Base-by-base conservation (phyloP, 2,329 filamentous ascomycete species). In the Rhynchosporium agropyri region DNA sequence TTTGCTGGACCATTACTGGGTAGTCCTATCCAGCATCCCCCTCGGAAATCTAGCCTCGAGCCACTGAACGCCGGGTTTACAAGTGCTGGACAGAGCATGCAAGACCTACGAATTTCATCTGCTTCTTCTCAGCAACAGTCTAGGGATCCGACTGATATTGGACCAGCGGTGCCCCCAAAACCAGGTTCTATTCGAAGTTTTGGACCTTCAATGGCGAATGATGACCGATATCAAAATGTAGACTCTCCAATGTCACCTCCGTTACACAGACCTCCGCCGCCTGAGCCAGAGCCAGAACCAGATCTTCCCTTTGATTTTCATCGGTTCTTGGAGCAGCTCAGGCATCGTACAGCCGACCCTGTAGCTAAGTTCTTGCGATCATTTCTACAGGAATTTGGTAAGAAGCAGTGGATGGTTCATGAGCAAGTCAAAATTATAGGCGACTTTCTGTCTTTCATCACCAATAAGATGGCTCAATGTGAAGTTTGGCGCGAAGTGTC, bases 351-450 rank as follows among this genome's bases (percentile, higher is more conserved):
- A 63, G 96, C 95, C n/a, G 96, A 99, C 72, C 95, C 96, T 0
- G 94, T 99, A 2, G 96, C 96, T 4, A 90, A 94, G 67, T 99
- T 97, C 73, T 82, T 99, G 51, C 91, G 96, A 68, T 98, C 95
- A 0, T 99, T 99, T 72, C 79, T 99, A 36, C 87, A 87, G 55
- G 96, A 99, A 76, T 99, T 99, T 77, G 91, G 88, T 42, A 99
- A 98, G 79, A 91, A 93, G 70, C 95, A 98, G 77, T 99, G 95
- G 95, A 96, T 97, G 91, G 95, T 97, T 6, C 95, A 99, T 75
- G 95, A 99, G 78, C 95, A 99, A 76, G 95, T 98, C 74, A 99
- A 99, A 78, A 98, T 99, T 66, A 97, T 99, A 65, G 87, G 91
- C 68, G 96, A 99, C 75, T 99, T 99, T 70, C 80, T 99, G 54